A percentile compares a stretch with the other conserved stretches of the same genome.
Evolutionary conservation across 495 filamentous ascomycete genomes (phyloP).

Genomic region (Penicillium nucicola): DNA sequence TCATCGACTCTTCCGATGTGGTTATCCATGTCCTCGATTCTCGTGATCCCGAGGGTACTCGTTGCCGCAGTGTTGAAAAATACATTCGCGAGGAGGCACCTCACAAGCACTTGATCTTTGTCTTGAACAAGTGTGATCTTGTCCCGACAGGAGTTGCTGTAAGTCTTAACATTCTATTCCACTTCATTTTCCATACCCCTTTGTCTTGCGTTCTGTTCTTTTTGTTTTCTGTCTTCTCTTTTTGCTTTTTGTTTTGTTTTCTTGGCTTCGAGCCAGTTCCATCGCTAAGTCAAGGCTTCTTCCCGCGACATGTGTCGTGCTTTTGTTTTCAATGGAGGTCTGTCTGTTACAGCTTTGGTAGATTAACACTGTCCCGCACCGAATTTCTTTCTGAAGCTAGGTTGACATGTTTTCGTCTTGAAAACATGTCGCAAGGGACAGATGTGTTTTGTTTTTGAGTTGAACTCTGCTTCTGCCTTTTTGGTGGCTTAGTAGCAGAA

Average conservation of each 20-base stretch:
- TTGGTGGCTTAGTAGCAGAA: slow-evolving; percentile 57
- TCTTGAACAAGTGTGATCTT: slow-evolving; percentile 94
- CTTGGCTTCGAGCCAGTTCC: slow-evolving; percentile 34
- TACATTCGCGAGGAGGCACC: slow-evolving; percentile 90
- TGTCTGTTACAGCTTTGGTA: slow-evolving; percentile 99
- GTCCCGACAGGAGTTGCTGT: slow-evolving; percentile 92
- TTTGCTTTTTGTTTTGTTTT: slow-evolving; percentile 10
- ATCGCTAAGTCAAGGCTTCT: slow-evolving; percentile 97
- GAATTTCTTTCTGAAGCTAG: slow-evolving; percentile 57
- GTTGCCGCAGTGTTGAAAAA: slow-evolving; percentile 87
- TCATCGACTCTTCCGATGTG: slow-evolving; percentile 95
- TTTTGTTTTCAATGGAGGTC: slow-evolving; percentile 61
- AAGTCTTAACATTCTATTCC: slow-evolving; percentile 50
- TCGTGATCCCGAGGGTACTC: slow-evolving; percentile 84
- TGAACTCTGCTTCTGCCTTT: slow-evolving; percentile 62
- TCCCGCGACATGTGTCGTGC: slow-evolving; percentile 47
- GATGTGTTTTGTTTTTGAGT: slow-evolving; percentile 82
- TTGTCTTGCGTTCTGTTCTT: slow-evolving; percentile 9
- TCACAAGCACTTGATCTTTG: slow-evolving; percentile 90
- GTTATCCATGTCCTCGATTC: slow-evolving; percentile 94
- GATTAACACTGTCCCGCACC: slow-evolving; percentile 74
- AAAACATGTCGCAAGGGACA: slow-evolving; percentile 53
- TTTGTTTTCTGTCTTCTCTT: slow-evolving; percentile 15
- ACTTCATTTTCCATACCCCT: slow-evolving; percentile 8
- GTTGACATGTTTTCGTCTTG: slow-evolving; percentile 83